Conservation (phyloP, 257 asterid genomes). For the Nicotiana knightiana region DNA sequence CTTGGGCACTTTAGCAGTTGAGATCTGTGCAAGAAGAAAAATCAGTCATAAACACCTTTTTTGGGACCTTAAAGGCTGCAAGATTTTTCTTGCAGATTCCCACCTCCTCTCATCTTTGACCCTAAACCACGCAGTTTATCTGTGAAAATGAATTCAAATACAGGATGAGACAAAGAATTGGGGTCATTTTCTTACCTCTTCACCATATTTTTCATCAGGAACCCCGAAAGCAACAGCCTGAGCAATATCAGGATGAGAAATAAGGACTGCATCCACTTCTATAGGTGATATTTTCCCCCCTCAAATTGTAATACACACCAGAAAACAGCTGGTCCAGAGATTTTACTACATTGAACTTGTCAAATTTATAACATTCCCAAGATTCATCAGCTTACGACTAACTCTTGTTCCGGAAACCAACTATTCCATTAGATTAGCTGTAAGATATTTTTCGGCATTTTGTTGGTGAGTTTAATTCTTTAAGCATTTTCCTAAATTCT, state of each 20-base stretch:
- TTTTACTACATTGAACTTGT: neutral
- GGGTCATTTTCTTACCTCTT: constrained; percentile 50
- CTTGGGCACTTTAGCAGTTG: constrained; percentile 74
- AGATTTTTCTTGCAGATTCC: constrained; percentile 78
- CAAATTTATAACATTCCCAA: neutral
- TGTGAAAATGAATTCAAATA: constrained; percentile 12
- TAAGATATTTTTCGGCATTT: too few relatives aligned
- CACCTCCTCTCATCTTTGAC: constrained; percentile 48
- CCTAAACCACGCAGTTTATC: constrained; percentile 97
- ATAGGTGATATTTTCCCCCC: constrained; percentile 96
- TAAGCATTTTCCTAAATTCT: neutral
- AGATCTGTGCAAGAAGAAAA: constrained; percentile 76
- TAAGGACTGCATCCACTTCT: constrained; percentile 81
- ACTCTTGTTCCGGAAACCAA: too few relatives aligned
- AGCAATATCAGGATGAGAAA: constrained; percentile 78
- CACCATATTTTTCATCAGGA: constrained; percentile 96
- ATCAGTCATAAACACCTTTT: constrained; percentile 83
- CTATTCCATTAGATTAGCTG: too few relatives aligned
- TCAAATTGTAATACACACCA: constrained; percentile 19
- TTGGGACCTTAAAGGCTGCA: constrained; percentile 91
- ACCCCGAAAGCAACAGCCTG: constrained; percentile 91
- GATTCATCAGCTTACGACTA: too few relatives aligned
- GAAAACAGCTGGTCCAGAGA: neutral
- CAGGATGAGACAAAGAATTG: neutral
- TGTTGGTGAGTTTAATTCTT: too few relatives aligned